phyloP scores from a whole-genome alignment of 192 early-diverging fungal species.

The Entrophospora sp. region DNA sequence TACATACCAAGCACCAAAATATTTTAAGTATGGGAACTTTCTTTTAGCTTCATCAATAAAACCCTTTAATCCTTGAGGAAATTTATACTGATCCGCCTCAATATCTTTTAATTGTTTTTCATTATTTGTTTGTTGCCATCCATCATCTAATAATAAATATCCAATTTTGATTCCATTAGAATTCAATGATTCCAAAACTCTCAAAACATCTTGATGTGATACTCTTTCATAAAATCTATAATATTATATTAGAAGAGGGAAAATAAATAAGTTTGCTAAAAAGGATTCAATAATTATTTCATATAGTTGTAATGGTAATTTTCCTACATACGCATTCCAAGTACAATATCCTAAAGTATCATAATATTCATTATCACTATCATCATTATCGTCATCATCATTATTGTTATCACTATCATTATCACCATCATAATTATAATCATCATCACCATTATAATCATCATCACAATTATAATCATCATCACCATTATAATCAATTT shows the following conservation, averaged over 20 bases:
- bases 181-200: slow-evolving; percentile 8
- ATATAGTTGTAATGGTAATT: too few species aligned
- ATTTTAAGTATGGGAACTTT: slow-evolving; percentile 23
- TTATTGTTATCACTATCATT: not conserved
- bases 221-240: slow-evolving; percentile 15
- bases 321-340: slow-evolving; percentile 16
- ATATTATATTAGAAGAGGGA: not conserved
- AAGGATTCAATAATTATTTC: too few species aligned
- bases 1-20: slow-evolving; percentile 47
- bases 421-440: not conserved
- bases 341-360: slow-evolving; percentile 19
- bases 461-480: not conserved
- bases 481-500: slow-evolving; percentile 1
- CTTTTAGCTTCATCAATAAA: slow-evolving; percentile 17
- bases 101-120: slow-evolving; percentile 27
- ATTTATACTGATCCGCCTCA: slow-evolving; percentile 29
- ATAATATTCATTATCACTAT: slow-evolving; percentile 6
- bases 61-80: slow-evolving; percentile 35
- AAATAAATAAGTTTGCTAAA: too few species aligned
- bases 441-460: too few species aligned
- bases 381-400: too few species aligned
- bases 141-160: slow-evolving; percentile 44
- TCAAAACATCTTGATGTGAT: not conserved
- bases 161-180: slow-evolving; percentile 11
- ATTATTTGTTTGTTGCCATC: slow-evolving; percentile 34